Base-by-base conservation (phyloP, 2,329 filamentous ascomycete species). In the Colletotrichum viniferum region DNA sequence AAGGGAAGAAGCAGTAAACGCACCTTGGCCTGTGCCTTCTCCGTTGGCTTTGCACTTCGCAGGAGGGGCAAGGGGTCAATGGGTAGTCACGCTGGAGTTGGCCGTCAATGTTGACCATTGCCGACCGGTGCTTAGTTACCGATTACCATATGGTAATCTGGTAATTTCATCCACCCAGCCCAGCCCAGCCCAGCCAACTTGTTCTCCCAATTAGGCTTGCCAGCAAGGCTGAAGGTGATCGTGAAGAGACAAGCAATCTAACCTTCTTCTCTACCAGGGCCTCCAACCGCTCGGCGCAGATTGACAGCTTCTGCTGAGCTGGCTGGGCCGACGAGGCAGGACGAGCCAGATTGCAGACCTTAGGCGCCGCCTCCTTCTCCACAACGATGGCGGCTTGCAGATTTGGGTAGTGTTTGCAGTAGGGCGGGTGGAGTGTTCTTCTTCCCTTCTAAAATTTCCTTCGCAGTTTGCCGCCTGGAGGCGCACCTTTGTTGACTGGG, bases 251-350 rank as follows among this genome's bases (percentile, higher is more conserved):
- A n/a, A 4, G 18, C 16, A 43, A 43, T 43, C 94, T 93, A 1
- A 98, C 95, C 80, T 98, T 98, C 79, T 94, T 95, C 84, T 98
- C 95, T 2, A 98, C 95, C 86, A 98, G 92, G 52, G 96, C 95
- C 82, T 98, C 96, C 76, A 98, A 97, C 68, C 93, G 93, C 13
- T 92, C 93, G 21, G 92, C 90, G 0, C 93, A 94, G 12, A 95
- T 88, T 83, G 87, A 89, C 78, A 84, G 80, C 78, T 78, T 85
- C 77, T 77, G 80, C 77, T 77, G 65, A 65, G 63, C 64, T 63
- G 77, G 28, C 10, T 76, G 76, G 8, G 76, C 18, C 13, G 80
- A 83, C 4, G 88, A 84, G 3, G 85, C 82, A 7, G 52, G 52
- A 16, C 52, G 65, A 10, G 52, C 34, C 10, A 68, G 30, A 32